Base-by-base conservation (phyloP, 2,329 filamentous ascomycete genomes). In the Coniochaeta pulveracea region DNA sequence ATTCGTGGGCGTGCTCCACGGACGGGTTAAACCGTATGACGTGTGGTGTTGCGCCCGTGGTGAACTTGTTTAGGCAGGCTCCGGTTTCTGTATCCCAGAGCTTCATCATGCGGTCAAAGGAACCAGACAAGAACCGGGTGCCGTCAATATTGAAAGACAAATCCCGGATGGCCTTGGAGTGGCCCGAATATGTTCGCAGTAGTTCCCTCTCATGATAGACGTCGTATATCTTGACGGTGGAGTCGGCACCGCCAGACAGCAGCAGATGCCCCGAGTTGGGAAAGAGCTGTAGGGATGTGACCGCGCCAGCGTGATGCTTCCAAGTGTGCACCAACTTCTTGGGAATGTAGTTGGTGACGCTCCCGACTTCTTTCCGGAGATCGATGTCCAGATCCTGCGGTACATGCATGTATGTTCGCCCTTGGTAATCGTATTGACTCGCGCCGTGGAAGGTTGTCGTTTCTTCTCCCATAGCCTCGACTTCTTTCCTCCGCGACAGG, bases 1-100 rank as follows among this genome's bases (percentile, higher is more conserved):
- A 98, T 56, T 96, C 89, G 53, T 91, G 81, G 7, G 79, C 74
- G 43, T 80, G 76, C 34, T 82, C 77, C 0, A 70, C 63, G 31
- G 77, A 74, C 0, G 89, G 88, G 57, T 96, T 93, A 69, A 96
- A 96, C 45, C 84, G 80, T 45, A 98, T 69, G 34, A 94, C 88
- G 52, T 98, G 91, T 5, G 91, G 89, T 10, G 86, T 96, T 63
- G 93, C 93, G 50, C 89, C 89, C 1, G 85, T 93, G 12, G 80
- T 85, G 64, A 93, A 98, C 37, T 85, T 85, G 48, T 76, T 80
- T 43, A 94, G 63, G 51, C 89, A 96, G 46, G 79, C 70, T 28
- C 91, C 91, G 15, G 85, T 95, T 57, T 98, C 91, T 1, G 89
- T 95, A 49, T 98, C 91, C 91, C 91, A 98, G 19, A 98, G 69